Evolutionary conservation across 2,329 filamentous ascomycete species (phyloP), one percentile per base, ranked within the genome.

Genomic region (Epichloe hybrida): DNA sequence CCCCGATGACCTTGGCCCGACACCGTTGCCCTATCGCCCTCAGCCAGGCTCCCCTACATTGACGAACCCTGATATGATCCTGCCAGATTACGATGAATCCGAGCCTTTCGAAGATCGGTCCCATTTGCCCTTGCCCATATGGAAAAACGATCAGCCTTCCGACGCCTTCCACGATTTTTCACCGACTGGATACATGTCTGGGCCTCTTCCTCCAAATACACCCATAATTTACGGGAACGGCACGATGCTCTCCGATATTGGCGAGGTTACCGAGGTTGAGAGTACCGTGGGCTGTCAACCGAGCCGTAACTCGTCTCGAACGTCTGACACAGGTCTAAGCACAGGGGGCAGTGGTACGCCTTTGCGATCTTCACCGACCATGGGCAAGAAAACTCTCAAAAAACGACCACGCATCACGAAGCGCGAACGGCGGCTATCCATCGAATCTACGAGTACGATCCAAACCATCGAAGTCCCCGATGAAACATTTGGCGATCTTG

Each of bases 21-120:
- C 56, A 37, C 20, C 43, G 8, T 54, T 64, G 55, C 62, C 66
- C 37, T 74, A 76, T 58, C 66, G 71, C 17, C 63, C 73, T 43
- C 67, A 74, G 52, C 82, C 85, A 56, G 81, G 80, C 12, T 94
- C 88, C 53, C 90, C 90, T 45, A 95, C 90, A 2, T 72, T 96
- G 61, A 94, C 88, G 51, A 94, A 95, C 66, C 88, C 89, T 49
- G 90, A 95, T 65, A 90, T 95, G 88, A 95, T 96, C 60, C 72
- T 96, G 49, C 90, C 90, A 54, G 82, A 85, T 63, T 81, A 83
- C 61, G 79, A 81, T 56, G 75, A 74, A 64, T 63, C 77, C 64
- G 68, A 76, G 62, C 72, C 74, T 63, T 70, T 74, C 62, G 68
- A 78, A 64, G 62, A 72, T 60, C 67, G 69, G 61, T 69, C 75